phyloP scores from a whole-genome alignment of 164 flowering plant species.

The Cinnamomum chago region DNA sequence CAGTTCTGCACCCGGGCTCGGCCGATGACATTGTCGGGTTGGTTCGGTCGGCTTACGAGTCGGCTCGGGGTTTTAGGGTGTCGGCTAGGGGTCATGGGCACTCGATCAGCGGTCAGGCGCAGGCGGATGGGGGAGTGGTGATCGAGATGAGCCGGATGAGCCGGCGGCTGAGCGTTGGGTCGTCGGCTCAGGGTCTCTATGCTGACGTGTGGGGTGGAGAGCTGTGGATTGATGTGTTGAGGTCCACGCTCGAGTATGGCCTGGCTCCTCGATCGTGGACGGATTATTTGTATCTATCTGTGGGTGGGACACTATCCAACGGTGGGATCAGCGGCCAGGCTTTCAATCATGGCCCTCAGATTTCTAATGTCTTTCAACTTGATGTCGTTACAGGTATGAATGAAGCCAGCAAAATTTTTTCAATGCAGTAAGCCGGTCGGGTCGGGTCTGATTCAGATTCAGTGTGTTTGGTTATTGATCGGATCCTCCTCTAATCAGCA shows the following conservation, averaged over 20 bases:
- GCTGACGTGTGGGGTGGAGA: conserved; percentile 98
- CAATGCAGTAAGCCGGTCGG: neutral
- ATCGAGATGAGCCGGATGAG: conserved; percentile 49
- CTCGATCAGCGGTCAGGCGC: conserved; percentile 92
- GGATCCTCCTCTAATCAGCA: neutral
- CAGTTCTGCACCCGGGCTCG: conserved; percentile 64
- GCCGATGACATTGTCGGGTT: conserved; percentile 49
- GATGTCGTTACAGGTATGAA: conserved; percentile 85
- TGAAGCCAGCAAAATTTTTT: neutral
- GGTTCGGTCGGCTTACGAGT: conserved; percentile 42
- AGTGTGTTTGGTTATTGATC: neutral
- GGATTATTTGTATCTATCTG: conserved; percentile 84
- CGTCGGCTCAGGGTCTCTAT: conserved; percentile 17
- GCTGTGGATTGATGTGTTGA: conserved; percentile 87
- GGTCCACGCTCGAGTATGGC: conserved; percentile 51
- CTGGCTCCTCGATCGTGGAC: conserved; percentile 96
- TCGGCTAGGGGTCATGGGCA: conserved; percentile 96
- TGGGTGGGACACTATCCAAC: conserved; percentile 94
- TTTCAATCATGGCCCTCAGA: conserved; percentile 93
- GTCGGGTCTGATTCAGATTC: no score
- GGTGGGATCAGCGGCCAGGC: conserved; percentile 98
- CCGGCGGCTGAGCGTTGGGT: conserved; percentile 1
- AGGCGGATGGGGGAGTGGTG: conserved; percentile 57
- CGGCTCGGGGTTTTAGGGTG: conserved; percentile 43
- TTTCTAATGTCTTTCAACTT: conserved; percentile 75